Conservation (phyloP, 2,329 filamentous ascomycete genomes). For the Penicillium sp. region DNA sequence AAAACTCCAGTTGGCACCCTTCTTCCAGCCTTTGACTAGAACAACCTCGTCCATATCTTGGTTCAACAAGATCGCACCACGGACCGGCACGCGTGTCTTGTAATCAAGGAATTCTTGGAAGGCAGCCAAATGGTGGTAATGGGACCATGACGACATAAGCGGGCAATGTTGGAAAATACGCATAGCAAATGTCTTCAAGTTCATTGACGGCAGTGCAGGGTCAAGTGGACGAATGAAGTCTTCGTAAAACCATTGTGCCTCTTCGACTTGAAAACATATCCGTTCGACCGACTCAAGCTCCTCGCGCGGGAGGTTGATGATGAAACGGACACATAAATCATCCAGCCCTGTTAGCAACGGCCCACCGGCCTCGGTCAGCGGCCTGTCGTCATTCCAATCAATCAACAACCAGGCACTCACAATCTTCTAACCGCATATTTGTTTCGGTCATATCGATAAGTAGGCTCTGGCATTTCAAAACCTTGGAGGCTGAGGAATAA, state of each 20-base stretch:
- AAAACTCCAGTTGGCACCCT: conserved; percentile 93
- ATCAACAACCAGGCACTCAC: conserved; percentile 50
- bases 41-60: conserved; percentile 90
- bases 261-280: conserved; percentile 98
- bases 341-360: conserved; percentile 68
- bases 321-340: conserved; percentile 96
- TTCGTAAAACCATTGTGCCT: conserved; percentile 99
- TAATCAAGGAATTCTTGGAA: conserved; percentile 92
- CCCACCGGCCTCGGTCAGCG: conserved; percentile 21
- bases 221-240: conserved; percentile 94
- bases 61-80: conserved; percentile 91
- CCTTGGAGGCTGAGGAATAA: conserved; percentile 18
- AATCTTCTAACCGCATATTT: conserved; percentile 88
- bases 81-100: conserved; percentile 90
- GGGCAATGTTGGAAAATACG: conserved; percentile 94
- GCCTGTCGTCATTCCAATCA: conserved; percentile 1
- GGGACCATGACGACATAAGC: conserved; percentile 75
- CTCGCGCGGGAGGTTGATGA: conserved; percentile 91
- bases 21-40: conserved; percentile 97
- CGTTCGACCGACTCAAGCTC: conserved; percentile 86
- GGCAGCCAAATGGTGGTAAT: conserved; percentile 73
- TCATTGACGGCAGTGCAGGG: conserved; percentile 78
- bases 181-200: conserved; percentile 79
- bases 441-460: conserved; percentile 66
- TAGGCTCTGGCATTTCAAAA: conserved; percentile 60